Percentiles rank a stretch among this genome's conserved stretches.
These are phyloP conservation scores for Aspergillus intermedius DNA, from an alignment of 2,329 filamentous ascomycete species.

Conservation along the genomic window DNA sequence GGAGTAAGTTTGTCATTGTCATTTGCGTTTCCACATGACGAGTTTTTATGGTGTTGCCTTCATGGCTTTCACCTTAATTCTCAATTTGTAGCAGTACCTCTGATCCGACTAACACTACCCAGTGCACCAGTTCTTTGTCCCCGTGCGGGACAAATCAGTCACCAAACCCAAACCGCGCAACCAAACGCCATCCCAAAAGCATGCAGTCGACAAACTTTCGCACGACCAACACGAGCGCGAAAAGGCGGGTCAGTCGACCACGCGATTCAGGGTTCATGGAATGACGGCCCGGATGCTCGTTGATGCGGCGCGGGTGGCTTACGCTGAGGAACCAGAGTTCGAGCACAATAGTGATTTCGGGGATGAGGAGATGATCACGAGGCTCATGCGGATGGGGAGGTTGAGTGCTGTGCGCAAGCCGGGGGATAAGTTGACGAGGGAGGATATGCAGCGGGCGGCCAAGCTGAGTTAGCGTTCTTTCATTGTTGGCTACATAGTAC, in stretches of 20 bases:
- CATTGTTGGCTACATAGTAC: not conserved
- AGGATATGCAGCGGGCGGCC: conserved; percentile 46
- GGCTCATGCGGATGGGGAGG: conserved; percentile 51
- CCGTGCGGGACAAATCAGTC: conserved; percentile 64
- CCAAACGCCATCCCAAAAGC: conserved; percentile 37
- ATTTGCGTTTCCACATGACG: not conserved
- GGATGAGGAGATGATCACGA: conserved; percentile 59
- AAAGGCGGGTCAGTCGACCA: conserved; percentile 36
- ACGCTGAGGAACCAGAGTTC: conserved; percentile 75
- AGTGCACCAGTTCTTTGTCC: conserved; percentile 89
- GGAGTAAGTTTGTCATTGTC: conserved; percentile 35
- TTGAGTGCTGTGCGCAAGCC: conserved; percentile 47
- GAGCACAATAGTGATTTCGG: conserved; percentile 62
- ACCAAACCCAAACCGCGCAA: conserved; percentile 51
- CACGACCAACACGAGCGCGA: conserved; percentile 39
- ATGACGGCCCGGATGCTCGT: conserved; percentile 91
- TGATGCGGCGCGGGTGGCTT: conserved; percentile 79
- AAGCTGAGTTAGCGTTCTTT: conserved; percentile 33
- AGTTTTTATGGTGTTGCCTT: not conserved
- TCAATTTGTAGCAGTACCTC: not conserved
- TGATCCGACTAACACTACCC: conserved; percentile 17
- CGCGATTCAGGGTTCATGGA: conserved; percentile 79
- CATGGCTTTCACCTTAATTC: not conserved
- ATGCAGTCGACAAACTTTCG: conserved; percentile 26
- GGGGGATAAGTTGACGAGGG: conserved; percentile 48